Percentiles rank a stretch among this genome's conserved stretches.
Conservation (phyloP, 768 basidiomycete genomes). For the Hypholoma fasciculare region DNA sequence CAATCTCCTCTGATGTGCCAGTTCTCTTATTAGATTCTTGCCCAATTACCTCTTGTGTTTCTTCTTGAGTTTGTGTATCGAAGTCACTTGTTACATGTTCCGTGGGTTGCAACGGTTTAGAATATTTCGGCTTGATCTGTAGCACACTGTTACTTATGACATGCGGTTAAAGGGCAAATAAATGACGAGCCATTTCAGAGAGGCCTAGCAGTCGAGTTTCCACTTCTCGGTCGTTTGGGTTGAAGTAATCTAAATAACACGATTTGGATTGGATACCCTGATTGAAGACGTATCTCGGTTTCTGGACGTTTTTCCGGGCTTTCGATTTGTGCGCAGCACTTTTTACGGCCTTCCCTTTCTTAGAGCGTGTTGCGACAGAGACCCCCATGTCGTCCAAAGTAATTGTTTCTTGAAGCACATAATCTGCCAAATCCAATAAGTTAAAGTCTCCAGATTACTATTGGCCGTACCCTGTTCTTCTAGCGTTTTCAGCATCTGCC, state of each 20-base stretch:
- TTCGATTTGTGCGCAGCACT: conserved; percentile 41
- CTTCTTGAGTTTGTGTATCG: conserved; percentile 39
- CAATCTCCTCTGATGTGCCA: conserved; percentile 14
- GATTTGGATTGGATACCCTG: conserved; percentile 39
- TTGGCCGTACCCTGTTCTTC: conserved; percentile 61
- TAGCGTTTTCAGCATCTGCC: conserved; percentile 66
- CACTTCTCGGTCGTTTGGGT: conserved; percentile 49
- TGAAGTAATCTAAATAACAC: conserved; percentile 70
- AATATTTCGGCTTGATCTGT: conserved; percentile 7
- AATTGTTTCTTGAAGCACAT: conserved; percentile 52
- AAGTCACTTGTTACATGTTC: neutral
- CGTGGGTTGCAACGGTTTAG: conserved; percentile 6
- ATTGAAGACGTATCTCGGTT: conserved; percentile 60
- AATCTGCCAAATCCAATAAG: conserved; percentile 39
- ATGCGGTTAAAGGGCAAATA: conserved; percentile 1
- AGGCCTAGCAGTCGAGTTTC: conserved; percentile 67
- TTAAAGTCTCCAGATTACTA: too few species aligned
- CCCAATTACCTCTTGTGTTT: conserved; percentile 18
- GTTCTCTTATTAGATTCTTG: conserved; percentile 10
- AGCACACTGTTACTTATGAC: conserved; percentile 4
- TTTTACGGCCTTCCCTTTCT: conserved; percentile 38
- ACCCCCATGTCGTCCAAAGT: conserved; percentile 53
- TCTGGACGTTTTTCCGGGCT: conserved; percentile 49
- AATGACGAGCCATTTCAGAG: conserved; percentile 45
- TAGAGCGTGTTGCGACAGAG: conserved; percentile 33